Evolutionary conservation across 148 eudicot genomes (phyloP).

Genomic region (Fagopyrum homotropicum): DNA sequence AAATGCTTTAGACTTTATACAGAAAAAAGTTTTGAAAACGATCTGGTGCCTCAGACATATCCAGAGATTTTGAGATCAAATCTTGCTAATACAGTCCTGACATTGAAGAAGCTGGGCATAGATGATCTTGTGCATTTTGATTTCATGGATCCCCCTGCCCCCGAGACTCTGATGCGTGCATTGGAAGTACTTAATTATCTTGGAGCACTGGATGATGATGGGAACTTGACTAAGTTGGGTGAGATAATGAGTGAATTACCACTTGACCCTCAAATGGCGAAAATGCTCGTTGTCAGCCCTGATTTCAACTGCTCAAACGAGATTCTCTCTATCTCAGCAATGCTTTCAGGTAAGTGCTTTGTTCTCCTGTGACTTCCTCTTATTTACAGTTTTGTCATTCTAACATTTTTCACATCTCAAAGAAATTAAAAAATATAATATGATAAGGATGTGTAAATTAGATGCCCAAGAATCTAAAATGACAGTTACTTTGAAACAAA

Average conservation of each 20-base stretch:
- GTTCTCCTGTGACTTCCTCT: not conserved
- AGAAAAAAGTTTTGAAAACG: slow-evolving; percentile 67
- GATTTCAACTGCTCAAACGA: slow-evolving; percentile 80
- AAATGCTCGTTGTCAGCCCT: slow-evolving; percentile 81
- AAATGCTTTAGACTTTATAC: slow-evolving; percentile 71
- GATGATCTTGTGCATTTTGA: slow-evolving; percentile 94
- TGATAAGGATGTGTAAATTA: no score
- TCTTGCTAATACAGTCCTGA: slow-evolving; percentile 82
- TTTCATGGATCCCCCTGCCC: slow-evolving; percentile 96
- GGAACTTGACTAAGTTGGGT: slow-evolving; percentile 71
- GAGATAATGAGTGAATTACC: slow-evolving; percentile 87
- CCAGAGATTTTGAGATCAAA: slow-evolving; percentile 83
- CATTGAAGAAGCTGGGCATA: slow-evolving; percentile 79
- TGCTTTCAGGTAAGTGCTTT: slow-evolving; percentile 66
- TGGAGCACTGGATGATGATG: slow-evolving; percentile 85
- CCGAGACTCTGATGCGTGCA: slow-evolving; percentile 87
- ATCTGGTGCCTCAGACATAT: slow-evolving; percentile 83
- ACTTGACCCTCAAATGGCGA: slow-evolving; percentile 77
- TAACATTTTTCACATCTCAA: no score
- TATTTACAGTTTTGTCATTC: no score
- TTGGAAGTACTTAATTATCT: slow-evolving; percentile 76
- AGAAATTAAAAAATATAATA: no score
- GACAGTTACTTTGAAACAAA: no score
- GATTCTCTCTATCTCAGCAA: slow-evolving; percentile 80
- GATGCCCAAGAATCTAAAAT: no score